A percentile compares a stretch with the other conserved stretches of the same genome.
These are phyloP conservation scores for Botrytis sinoallii DNA, from an alignment of 2,329 filamentous ascomycete species.

Conservation along the genomic window DNA sequence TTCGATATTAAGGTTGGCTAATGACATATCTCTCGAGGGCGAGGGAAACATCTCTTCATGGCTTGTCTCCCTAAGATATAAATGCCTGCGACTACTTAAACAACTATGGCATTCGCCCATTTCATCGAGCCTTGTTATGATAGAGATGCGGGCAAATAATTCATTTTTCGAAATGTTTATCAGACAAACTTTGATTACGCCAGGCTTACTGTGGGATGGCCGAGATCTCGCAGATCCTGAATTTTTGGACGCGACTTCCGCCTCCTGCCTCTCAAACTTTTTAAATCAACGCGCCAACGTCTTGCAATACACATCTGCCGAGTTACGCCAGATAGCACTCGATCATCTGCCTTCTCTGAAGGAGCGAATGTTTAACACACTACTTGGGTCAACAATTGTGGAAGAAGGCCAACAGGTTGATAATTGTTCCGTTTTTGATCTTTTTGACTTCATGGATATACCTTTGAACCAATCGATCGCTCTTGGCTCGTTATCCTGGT, in stretches of 20 bases:
- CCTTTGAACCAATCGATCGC: constrained; percentile 48
- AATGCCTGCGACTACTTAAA: constrained; percentile 69
- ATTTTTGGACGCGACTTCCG: constrained; percentile 58
- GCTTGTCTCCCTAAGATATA: constrained; percentile 66
- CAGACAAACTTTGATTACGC: constrained; percentile 66
- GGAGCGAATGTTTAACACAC: constrained; percentile 63
- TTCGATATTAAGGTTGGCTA: constrained; percentile 67
- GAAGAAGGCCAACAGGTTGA: constrained; percentile 62
- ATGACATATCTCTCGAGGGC: constrained; percentile 61
- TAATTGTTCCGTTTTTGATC: constrained; percentile 79
- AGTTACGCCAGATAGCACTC: constrained; percentile 75
- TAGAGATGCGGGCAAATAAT: constrained; percentile 75
- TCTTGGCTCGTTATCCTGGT: constrained; percentile 57
- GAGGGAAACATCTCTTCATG: constrained; percentile 58
- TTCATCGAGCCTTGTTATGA: constrained; percentile 70
- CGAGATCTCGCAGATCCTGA: constrained; percentile 55
- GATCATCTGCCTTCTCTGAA: constrained; percentile 68
- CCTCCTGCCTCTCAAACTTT: constrained; percentile 54
- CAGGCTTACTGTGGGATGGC: constrained; percentile 72
- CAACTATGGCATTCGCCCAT: constrained; percentile 81
- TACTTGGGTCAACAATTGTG: constrained; percentile 73
- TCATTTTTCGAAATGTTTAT: constrained; percentile 76
- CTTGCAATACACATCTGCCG: constrained; percentile 80
- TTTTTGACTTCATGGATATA: constrained; percentile 85
- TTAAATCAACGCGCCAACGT: constrained; percentile 72